phyloP scores from a whole-genome alignment of 768 basidiomycete species.

The Suillus sp. region DNA sequence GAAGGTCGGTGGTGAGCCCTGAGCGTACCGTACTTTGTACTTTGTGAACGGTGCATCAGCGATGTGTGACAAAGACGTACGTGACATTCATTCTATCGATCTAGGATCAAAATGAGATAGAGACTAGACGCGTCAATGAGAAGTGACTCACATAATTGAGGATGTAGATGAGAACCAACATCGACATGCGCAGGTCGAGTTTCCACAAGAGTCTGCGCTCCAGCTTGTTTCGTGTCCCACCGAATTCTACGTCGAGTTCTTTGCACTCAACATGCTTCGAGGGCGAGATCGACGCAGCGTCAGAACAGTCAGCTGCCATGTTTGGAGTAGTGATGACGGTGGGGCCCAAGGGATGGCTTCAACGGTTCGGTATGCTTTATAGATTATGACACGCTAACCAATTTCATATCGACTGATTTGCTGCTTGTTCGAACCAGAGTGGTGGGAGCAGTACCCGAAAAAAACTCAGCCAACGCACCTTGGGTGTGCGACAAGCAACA shows the following conservation, averaged over 20 bases:
- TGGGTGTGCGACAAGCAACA: background rate
- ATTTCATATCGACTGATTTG: background rate
- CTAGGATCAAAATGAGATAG: constrained; percentile 28
- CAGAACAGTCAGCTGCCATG: constrained; percentile 16
- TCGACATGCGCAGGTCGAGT: constrained; percentile 57
- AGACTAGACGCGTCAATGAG: background rate
- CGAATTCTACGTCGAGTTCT: constrained; percentile 46
- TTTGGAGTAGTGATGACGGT: background rate
- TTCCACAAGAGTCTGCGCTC: constrained; percentile 58
- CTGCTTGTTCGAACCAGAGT: background rate
- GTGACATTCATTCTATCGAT: constrained; percentile 72
- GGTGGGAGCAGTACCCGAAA: background rate
- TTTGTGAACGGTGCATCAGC: background rate
- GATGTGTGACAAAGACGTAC: constrained; percentile 36
- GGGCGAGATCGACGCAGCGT: constrained; percentile 5
- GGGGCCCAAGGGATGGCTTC: background rate
- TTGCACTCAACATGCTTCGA: constrained; percentile 11
- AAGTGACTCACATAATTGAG: constrained; percentile 35
- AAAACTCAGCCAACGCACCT: background rate
- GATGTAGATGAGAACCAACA: constrained; percentile 47
- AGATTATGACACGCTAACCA: background rate
- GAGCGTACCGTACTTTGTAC: constrained; percentile 61
- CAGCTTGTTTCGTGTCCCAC: constrained; percentile 46
- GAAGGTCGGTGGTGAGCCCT: constrained; percentile 66
- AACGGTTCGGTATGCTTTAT: background rate